Evolutionary conservation across 805 yeast species (phyloP).

Genomic region (Kuraishia capsulata): DNA sequence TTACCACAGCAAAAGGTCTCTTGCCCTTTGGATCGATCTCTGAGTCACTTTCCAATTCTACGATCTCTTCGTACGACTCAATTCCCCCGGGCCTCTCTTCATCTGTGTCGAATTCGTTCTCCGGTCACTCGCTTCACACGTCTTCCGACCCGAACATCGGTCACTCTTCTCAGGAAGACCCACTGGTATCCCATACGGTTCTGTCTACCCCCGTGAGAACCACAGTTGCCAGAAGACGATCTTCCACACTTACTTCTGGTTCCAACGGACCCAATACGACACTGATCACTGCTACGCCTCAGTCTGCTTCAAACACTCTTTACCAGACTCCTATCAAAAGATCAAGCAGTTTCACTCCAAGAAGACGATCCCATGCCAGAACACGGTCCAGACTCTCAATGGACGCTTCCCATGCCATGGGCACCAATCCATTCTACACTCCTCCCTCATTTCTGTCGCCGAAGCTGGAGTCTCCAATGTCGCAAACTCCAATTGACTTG

Average conservation of each 20-base stretch:
- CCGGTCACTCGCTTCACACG: slow-evolving; percentile 7
- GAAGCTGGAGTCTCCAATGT: slow-evolving; percentile 19
- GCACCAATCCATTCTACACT: slow-evolving; percentile 36
- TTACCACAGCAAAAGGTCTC: not conserved
- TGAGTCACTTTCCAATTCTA: slow-evolving; percentile 15
- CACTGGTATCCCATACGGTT: no score
- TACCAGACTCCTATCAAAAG: slow-evolving; percentile 15
- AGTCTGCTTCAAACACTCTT: slow-evolving; percentile 2
- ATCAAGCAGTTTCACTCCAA: slow-evolving; percentile 20
- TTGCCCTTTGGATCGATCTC: slow-evolving; percentile 5
- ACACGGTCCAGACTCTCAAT: slow-evolving; percentile 30
- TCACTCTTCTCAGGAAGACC: no score
- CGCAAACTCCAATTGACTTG: slow-evolving; percentile 10
- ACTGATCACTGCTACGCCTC: slow-evolving; percentile 6
- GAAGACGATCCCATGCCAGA: slow-evolving; percentile 24
- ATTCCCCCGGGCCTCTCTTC: slow-evolving; percentile 16
- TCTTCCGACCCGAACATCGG: slow-evolving; percentile 1
- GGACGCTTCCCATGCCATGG: slow-evolving; percentile 17
- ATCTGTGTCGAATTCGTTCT: slow-evolving; percentile 10
- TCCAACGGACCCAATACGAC: slow-evolving; percentile 11
- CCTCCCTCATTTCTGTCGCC: slow-evolving; percentile 37
- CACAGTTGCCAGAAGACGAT: slow-evolving; percentile 12
- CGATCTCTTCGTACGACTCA: slow-evolving; percentile 19
- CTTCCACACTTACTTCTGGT: slow-evolving; percentile 5
- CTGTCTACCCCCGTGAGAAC: slow-evolving; percentile 23